Evolutionary conservation across 2,329 filamentous ascomycete species (phyloP).

Genomic region (Cytospora schulzeri): DNA sequence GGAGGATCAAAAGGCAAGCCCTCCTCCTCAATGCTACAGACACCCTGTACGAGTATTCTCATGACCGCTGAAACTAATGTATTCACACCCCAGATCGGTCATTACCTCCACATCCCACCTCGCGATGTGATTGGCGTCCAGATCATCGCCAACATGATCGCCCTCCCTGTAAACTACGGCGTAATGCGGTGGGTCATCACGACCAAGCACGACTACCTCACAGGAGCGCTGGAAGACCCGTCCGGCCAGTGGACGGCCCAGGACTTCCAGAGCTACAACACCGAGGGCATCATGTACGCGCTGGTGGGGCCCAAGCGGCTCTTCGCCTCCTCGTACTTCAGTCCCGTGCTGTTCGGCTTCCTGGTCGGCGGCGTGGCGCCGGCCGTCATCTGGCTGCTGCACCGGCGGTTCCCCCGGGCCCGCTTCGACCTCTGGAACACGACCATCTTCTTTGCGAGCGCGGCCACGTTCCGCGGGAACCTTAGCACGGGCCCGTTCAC

Average conservation of each 20-base stretch:
- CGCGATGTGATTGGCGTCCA: conserved; percentile 31
- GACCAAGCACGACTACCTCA: conserved; percentile 29
- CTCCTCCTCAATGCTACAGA: not conserved
- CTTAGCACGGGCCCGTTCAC: conserved; percentile 30
- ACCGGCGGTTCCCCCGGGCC: conserved; percentile 25
- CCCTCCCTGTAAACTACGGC: conserved; percentile 30
- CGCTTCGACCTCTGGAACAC: conserved; percentile 31
- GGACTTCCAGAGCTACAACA: conserved; percentile 29
- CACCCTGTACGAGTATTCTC: not conserved
- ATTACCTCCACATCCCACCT: conserved; percentile 29
- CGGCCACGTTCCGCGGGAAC: conserved; percentile 29
- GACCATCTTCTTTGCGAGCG: conserved; percentile 30
- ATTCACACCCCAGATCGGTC: conserved; percentile 7
- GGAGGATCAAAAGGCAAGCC: conserved; percentile 29
- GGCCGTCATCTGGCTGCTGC: conserved; percentile 28
- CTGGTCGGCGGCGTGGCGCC: conserved; percentile 25
- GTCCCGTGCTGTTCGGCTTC: conserved; percentile 30
- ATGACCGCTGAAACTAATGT: not conserved
- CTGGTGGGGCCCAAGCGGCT: conserved; percentile 30
- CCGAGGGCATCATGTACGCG: conserved; percentile 29
- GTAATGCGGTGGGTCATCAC: conserved; percentile 29
- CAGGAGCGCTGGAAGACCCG: conserved; percentile 24
- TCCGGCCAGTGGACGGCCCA: conserved; percentile 30
- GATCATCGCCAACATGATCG: conserved; percentile 29
- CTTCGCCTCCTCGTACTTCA: conserved; percentile 28